A percentile compares a stretch with the other conserved stretches of the same genome.
Conservation (phyloP, 2,329 filamentous ascomycete genomes). For the Teratosphaeria viscida region DNA sequence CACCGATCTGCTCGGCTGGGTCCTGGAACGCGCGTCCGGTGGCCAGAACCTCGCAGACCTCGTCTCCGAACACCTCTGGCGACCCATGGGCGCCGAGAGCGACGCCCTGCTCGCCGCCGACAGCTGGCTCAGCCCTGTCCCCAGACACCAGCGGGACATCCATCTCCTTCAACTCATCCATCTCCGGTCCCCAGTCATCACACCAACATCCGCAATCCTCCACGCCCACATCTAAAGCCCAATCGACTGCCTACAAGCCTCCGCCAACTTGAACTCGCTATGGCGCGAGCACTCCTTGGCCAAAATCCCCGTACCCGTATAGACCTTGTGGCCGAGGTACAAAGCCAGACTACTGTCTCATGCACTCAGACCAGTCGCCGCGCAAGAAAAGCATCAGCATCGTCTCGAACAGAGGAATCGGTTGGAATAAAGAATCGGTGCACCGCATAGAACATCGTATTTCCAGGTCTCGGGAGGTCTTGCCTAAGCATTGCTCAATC, state of each 20-base stretch:
- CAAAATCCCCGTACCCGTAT: constrained; percentile 1
- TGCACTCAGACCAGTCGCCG: neutral
- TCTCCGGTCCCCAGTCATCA: constrained; percentile 36
- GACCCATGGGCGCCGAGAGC: constrained; percentile 16
- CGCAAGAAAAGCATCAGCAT: neutral
- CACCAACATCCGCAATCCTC: constrained; percentile 31
- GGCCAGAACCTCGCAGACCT: constrained; percentile 9
- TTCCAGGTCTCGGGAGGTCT: no score
- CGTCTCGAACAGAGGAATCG: neutral
- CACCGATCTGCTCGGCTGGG: constrained; percentile 16
- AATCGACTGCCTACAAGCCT: constrained; percentile 20
- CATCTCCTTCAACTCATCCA: constrained; percentile 33
- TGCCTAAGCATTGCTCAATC: no score
- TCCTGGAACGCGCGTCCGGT: constrained; percentile 13
- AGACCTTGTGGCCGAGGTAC: constrained; percentile 26
- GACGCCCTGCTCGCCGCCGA: constrained; percentile 13
- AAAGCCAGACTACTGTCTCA: constrained; percentile 20
- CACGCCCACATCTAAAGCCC: constrained; percentile 22
- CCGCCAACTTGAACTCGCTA: neutral
- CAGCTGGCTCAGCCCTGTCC: constrained; percentile 29
- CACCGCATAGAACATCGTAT: no score
- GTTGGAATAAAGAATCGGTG: no score
- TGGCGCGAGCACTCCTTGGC: constrained; percentile 2
- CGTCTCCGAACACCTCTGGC: constrained; percentile 13
- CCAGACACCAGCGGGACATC: constrained; percentile 31